Percentiles rank a stretch among this genome's conserved stretches.
phyloP scores from a whole-genome alignment of 768 basidiomycete species.

The Phaffia tasmanica region DNA sequence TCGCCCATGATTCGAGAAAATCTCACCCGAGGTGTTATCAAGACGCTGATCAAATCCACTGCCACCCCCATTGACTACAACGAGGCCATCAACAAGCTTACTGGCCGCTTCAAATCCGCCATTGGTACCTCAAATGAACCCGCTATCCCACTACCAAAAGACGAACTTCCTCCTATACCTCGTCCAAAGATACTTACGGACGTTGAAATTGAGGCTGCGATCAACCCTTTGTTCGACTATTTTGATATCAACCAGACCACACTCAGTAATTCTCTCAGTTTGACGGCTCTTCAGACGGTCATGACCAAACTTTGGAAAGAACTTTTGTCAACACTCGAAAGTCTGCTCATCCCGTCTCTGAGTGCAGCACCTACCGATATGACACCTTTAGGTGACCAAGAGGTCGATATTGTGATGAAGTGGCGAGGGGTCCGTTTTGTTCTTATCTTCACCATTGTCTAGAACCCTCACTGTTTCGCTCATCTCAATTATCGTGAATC shows the following conservation, averaged over 20 bases:
- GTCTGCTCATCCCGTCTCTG: constrained; percentile 77
- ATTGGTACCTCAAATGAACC: constrained; percentile 18
- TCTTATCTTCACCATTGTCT: background rate
- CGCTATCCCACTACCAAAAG: constrained; percentile 23
- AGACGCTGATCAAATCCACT: constrained; percentile 57
- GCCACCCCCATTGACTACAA: constrained; percentile 26
- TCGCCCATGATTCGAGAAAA: constrained; percentile 81
- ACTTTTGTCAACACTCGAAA: constrained; percentile 72
- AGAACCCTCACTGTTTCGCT: background rate
- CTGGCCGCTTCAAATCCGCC: constrained; percentile 26
- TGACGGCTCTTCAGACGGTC: constrained; percentile 64
- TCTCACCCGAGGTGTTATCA: constrained; percentile 63
- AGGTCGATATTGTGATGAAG: constrained; percentile 97
- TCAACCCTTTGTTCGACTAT: constrained; percentile 85
- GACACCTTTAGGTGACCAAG: constrained; percentile 86
- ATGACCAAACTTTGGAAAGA: constrained; percentile 96
- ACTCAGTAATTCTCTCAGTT: constrained; percentile 74
- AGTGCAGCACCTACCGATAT: constrained; percentile 75
- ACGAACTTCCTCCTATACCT: constrained; percentile 11
- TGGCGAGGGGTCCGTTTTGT: constrained; percentile 66
- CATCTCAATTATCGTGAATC: background rate
- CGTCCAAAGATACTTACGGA: constrained; percentile 52
- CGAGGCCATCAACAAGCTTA: constrained; percentile 27
- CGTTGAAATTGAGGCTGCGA: constrained; percentile 86
- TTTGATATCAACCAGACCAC: constrained; percentile 87